A percentile compares a stretch with the other conserved stretches of the same genome.
phyloP scores from a whole-genome alignment of 1,284 basidiomycete genomes.

The Heterobasidion irregulare region DNA sequence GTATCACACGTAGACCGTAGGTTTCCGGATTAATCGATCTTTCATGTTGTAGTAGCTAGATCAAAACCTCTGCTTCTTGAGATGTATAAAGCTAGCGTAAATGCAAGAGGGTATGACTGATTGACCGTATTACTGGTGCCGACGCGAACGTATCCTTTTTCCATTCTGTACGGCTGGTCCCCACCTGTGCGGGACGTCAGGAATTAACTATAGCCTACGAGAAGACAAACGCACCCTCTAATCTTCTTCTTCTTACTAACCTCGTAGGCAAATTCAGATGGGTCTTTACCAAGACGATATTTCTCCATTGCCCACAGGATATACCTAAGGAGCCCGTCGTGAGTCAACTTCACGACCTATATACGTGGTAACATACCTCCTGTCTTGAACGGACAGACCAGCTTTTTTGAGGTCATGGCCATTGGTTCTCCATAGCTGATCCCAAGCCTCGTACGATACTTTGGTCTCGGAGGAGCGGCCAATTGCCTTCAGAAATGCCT shows the following conservation, averaged over 20 bases:
- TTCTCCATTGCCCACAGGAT: constrained; percentile 80
- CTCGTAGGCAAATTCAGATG: constrained; percentile 56
- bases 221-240: constrained; percentile 51
- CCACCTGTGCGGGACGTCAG: constrained; percentile 25
- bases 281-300: constrained; percentile 49
- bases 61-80: too few relatives aligned
- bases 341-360: background rate
- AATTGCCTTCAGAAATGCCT: constrained; percentile 65
- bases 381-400: constrained; percentile 57
- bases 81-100: too few relatives aligned
- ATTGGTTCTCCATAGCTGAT: constrained; percentile 55
- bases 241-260: constrained; percentile 63
- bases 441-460: constrained; percentile 51
- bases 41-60: too few relatives aligned
- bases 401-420: constrained; percentile 53
- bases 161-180: constrained; percentile 70
- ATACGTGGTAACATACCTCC: constrained; percentile 35
- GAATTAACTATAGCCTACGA: constrained; percentile 4
- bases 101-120: too few relatives aligned
- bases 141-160: constrained; percentile 61
- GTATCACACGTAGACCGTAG: too few relatives aligned
- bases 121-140: constrained; percentile 16
- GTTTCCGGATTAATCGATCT: too few relatives aligned
- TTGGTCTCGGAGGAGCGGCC: constrained; percentile 62
- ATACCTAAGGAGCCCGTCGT: constrained; percentile 38